Conservation (phyloP, 2,329 filamentous ascomycete species). For the Periconia digitata region DNA sequence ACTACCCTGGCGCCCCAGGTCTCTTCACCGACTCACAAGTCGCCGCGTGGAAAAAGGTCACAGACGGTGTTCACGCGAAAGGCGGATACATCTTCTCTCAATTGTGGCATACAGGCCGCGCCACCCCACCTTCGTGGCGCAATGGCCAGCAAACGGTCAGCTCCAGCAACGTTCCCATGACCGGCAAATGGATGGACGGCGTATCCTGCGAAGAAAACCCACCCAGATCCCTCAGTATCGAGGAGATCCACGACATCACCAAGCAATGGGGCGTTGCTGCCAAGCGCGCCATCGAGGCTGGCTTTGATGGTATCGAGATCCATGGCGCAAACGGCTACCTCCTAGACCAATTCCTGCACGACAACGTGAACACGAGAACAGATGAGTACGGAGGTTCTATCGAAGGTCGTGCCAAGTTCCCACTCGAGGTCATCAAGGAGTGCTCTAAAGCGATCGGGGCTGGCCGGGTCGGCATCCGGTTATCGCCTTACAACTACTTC, state of each 20-base stretch:
- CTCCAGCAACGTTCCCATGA: conserved; percentile 46
- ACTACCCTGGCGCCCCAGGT: conserved; percentile 38
- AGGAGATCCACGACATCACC: conserved; percentile 28
- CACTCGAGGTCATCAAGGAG: conserved; percentile 53
- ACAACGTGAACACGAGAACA: conserved; percentile 52
- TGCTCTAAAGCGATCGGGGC: conserved; percentile 32
- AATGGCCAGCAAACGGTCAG: conserved; percentile 38
- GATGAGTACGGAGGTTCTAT: conserved; percentile 56
- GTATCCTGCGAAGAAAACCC: conserved; percentile 40
- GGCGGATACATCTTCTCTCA: conserved; percentile 52
- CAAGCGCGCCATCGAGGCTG: conserved; percentile 40
- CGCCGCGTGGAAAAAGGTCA: conserved; percentile 54
- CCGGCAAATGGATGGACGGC: conserved; percentile 44
- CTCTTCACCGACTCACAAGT: conserved; percentile 46
- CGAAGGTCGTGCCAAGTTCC: conserved; percentile 58
- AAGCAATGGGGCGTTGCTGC: conserved; percentile 44
- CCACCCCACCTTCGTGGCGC: conserved; percentile 43
- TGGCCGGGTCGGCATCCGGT: conserved; percentile 35
- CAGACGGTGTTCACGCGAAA: conserved; percentile 54
- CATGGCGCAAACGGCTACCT: conserved; percentile 49
- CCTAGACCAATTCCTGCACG: conserved; percentile 56
- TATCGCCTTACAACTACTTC: conserved; percentile 41
- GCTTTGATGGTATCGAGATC: conserved; percentile 46
- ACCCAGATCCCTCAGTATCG: conserved; percentile 35
- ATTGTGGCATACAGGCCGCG: conserved; percentile 52